Conservation (phyloP, 2,329 filamentous ascomycete species). For the Clarireedia paspali region DNA sequence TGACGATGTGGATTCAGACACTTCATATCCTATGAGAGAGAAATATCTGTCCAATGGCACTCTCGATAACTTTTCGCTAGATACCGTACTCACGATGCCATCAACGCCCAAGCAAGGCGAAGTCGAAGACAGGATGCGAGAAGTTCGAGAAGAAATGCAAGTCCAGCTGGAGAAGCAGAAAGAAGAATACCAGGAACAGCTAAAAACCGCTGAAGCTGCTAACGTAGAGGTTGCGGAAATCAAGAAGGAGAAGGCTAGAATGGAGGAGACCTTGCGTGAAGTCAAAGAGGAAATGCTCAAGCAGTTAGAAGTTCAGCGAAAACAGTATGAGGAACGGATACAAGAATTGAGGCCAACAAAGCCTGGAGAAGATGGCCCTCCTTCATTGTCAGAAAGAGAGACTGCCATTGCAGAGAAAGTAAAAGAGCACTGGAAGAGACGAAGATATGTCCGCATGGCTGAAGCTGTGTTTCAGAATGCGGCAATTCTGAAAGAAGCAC, state of each 20-base stretch:
- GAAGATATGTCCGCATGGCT: constrained; percentile 88
- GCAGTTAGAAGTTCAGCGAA: constrained; percentile 75
- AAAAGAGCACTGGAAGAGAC: constrained; percentile 69
- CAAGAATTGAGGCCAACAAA: constrained; percentile 64
- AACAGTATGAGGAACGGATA: constrained; percentile 76
- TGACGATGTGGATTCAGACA: constrained; percentile 83
- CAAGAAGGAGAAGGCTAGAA: constrained; percentile 70
- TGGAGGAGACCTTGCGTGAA: constrained; percentile 72
- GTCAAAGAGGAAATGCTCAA: constrained; percentile 86
- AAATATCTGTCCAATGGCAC: constrained; percentile 95
- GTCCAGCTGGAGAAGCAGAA: constrained; percentile 75
- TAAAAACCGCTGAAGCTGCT: constrained; percentile 66
- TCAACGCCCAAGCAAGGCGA: constrained; percentile 79
- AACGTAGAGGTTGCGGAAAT: constrained; percentile 78
- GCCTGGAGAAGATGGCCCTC: constrained; percentile 33
- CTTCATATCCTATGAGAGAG: constrained; percentile 80
- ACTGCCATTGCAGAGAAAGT: constrained; percentile 60
- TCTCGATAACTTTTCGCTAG: constrained; percentile 90
- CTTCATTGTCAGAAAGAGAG: constrained; percentile 59
- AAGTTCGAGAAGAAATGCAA: constrained; percentile 77
- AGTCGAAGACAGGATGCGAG: constrained; percentile 65
- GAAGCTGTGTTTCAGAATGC: constrained; percentile 86
- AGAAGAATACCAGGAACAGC: constrained; percentile 70
- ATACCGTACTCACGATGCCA: constrained; percentile 89
- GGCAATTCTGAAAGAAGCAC: constrained; percentile 83